Evolutionary conservation across 176 grass and related monocot genomes (phyloP).

Genomic region (Hordeum marinum): DNA sequence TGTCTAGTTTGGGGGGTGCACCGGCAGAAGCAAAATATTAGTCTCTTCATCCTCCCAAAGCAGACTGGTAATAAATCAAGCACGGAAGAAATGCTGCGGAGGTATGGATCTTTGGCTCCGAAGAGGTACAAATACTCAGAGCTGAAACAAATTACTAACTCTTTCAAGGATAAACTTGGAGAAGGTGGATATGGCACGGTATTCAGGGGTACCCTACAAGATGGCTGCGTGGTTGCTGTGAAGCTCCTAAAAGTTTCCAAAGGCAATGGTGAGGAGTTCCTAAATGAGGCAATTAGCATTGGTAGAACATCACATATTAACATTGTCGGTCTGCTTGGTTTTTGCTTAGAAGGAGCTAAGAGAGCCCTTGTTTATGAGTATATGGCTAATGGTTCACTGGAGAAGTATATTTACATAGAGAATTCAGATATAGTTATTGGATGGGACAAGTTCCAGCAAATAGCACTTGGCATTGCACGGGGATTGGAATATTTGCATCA

Average conservation of each 20-base stretch:
- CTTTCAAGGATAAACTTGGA: conserved; percentile 47
- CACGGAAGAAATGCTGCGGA: conserved; percentile 36
- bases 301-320: conserved; percentile 58
- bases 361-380: conserved; percentile 62
- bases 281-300: conserved; percentile 42
- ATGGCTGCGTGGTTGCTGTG: conserved; percentile 36
- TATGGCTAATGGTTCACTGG: conserved; percentile 59
- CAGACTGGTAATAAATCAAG: neutral
- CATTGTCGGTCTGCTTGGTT: conserved; percentile 42
- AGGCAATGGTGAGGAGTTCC: conserved; percentile 35
- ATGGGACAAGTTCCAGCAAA: conserved; percentile 45
- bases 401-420: conserved; percentile 55
- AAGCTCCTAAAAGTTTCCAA: conserved; percentile 39
- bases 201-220: conserved; percentile 27
- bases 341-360: conserved; percentile 39
- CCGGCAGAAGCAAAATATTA: neutral
- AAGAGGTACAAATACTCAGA: conserved; percentile 49
- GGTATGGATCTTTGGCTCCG: conserved; percentile 21
- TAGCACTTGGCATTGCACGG: conserved; percentile 49
- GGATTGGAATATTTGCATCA: conserved; percentile 65
- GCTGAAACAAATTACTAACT: conserved; percentile 50
- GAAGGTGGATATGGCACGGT: conserved; percentile 58
- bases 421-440: neutral
- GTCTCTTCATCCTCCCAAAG: neutral
- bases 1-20: conserved; percentile 21